Percentiles rank a stretch among this genome's conserved stretches.
Conservation (phyloP, 2,329 filamentous ascomycete genomes). For the Cercospora janseana region DNA sequence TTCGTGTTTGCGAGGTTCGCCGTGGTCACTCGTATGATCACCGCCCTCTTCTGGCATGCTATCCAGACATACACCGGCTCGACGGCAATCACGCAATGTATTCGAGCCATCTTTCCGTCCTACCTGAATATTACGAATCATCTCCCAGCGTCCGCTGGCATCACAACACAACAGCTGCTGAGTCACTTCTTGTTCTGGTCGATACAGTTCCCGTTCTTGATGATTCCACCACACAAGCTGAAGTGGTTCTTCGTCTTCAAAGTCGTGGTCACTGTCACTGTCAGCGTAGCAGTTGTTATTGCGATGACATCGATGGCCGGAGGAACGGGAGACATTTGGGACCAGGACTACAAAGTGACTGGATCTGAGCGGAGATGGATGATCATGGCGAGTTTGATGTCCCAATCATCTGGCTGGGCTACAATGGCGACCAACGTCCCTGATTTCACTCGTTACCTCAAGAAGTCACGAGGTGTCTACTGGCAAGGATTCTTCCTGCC, state of each 20-base stretch:
- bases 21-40: slow-evolving; percentile 53
- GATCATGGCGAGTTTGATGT: slow-evolving; percentile 35
- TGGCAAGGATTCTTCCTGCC: slow-evolving; percentile 47
- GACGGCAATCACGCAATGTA: slow-evolving; percentile 52
- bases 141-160: slow-evolving; percentile 52
- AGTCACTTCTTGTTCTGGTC: slow-evolving; percentile 60
- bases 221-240: slow-evolving; percentile 53
- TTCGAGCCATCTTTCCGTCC: slow-evolving; percentile 59
- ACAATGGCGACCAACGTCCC: slow-evolving; percentile 41
- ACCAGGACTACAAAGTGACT: slow-evolving; percentile 32
- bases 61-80: slow-evolving; percentile 66
- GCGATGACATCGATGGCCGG: slow-evolving; percentile 33
- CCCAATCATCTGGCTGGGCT: slow-evolving; percentile 34
- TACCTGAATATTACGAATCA: slow-evolving; percentile 55
- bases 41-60: slow-evolving; percentile 62
- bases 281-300: slow-evolving; percentile 51
- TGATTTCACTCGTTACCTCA: slow-evolving; percentile 41
- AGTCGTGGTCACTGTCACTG: slow-evolving; percentile 50
- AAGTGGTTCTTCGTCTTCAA: slow-evolving; percentile 41
- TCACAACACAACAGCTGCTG: slow-evolving; percentile 57
- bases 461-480: slow-evolving; percentile 35
- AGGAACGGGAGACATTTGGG: slow-evolving; percentile 34
- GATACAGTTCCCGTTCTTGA: slow-evolving; percentile 54
- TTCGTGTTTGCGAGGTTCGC: slow-evolving; percentile 58
- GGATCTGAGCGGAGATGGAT: slow-evolving; percentile 31